These are phyloP conservation scores for Fennellomyces sp. DNA, from an alignment of 371 early-diverging fungal genomes.

Conservation along the genomic window DNA sequence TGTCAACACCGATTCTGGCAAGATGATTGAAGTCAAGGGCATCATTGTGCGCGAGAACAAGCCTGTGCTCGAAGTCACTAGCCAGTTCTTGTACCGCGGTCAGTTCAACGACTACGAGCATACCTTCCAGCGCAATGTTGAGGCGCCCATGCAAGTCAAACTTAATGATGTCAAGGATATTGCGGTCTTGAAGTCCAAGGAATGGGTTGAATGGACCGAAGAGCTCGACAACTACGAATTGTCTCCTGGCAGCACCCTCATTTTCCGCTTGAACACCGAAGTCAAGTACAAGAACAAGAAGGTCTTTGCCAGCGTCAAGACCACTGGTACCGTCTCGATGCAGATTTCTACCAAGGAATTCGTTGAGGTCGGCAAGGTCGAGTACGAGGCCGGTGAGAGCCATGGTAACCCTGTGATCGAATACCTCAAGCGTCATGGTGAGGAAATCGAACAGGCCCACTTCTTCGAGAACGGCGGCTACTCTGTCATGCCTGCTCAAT, in stretches of 20 bases:
- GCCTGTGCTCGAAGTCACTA: slow-evolving; percentile 77
- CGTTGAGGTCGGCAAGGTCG: slow-evolving; percentile 82
- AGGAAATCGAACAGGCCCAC: slow-evolving; percentile 81
- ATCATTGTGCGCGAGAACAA: slow-evolving; percentile 63
- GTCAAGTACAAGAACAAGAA: slow-evolving; percentile 79
- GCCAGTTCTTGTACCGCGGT: slow-evolving; percentile 94
- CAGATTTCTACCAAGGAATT: slow-evolving; percentile 85
- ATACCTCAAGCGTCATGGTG: slow-evolving; percentile 80
- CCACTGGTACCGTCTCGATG: slow-evolving; percentile 82
- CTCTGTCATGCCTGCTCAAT: slow-evolving; percentile 87
- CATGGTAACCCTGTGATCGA: slow-evolving; percentile 84
- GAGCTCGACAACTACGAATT: slow-evolving; percentile 66
- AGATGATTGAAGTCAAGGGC: slow-evolving; percentile 90
- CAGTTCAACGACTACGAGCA: slow-evolving; percentile 80
- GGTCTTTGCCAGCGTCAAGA: slow-evolving; percentile 70
- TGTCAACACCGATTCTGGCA: slow-evolving; percentile 86
- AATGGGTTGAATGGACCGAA: slow-evolving; percentile 84
- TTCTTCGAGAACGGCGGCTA: slow-evolving; percentile 91
- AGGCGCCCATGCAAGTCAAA: slow-evolving; percentile 82
- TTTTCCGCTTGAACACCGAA: slow-evolving; percentile 85
- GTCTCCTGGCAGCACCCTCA: slow-evolving; percentile 72
- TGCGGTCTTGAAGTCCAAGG: slow-evolving; percentile 89
- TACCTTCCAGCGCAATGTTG: slow-evolving; percentile 83
- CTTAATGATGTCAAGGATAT: slow-evolving; percentile 79
- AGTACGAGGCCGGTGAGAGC: slow-evolving; percentile 74